Evolutionary conservation across 805 yeast genomes (phyloP).

Genomic region (Lipomyces kockii): DNA sequence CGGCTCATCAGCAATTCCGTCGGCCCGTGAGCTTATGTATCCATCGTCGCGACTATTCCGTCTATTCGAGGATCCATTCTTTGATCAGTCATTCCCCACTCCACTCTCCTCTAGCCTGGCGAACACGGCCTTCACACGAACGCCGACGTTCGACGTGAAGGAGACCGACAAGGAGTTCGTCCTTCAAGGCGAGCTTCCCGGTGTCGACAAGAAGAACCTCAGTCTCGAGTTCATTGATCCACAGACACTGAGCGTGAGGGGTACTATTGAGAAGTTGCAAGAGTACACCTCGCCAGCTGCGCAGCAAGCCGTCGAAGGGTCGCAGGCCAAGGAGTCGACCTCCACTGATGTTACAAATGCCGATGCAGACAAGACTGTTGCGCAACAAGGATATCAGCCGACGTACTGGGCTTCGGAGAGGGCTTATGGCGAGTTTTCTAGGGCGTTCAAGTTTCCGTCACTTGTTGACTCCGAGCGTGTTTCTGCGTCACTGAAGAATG

Average conservation of each 20-base stretch:
- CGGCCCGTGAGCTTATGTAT: constrained; percentile 15
- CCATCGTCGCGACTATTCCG: constrained; percentile 18
- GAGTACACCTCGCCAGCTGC: constrained; percentile 13
- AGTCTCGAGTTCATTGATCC: constrained; percentile 30
- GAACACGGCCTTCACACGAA: constrained; percentile 20
- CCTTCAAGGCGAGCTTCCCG: constrained; percentile 34
- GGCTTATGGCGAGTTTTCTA: constrained; percentile 25
- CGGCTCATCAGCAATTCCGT: constrained; percentile 17
- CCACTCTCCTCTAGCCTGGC: not conserved
- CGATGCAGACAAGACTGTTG: not conserved
- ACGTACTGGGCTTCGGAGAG: constrained; percentile 31
- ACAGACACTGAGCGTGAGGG: constrained; percentile 27
- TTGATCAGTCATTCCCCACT: not conserved
- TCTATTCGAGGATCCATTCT: constrained; percentile 9
- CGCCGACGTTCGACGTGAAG: constrained; percentile 30
- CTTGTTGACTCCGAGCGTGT: constrained; percentile 24
- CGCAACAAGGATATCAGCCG: not conserved
- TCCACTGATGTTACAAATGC: not conserved
- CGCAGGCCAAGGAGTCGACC: not conserved
- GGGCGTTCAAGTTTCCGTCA: constrained; percentile 29
- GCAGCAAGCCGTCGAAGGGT: not conserved
- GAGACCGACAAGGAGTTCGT: constrained; percentile 25
- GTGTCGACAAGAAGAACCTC: constrained; percentile 29
- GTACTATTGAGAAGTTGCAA: constrained; percentile 18
- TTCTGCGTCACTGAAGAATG: constrained; percentile 28